Evolutionary conservation across 768 basidiomycete species (phyloP), one percentile per base, ranked within the genome.

Genomic region (Rhodotorula diobovata): DNA sequence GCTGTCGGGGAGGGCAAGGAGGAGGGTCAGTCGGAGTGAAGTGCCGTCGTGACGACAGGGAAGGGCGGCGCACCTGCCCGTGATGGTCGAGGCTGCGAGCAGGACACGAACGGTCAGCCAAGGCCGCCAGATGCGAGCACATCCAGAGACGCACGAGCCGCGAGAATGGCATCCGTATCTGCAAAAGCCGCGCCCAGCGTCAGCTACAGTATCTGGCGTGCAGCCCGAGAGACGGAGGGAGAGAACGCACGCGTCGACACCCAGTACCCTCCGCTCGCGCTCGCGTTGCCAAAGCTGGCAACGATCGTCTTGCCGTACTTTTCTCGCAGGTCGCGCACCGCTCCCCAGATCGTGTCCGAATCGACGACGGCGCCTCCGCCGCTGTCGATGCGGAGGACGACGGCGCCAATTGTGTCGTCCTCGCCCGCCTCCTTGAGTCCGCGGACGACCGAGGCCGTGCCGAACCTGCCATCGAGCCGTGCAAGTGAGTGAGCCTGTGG

Each of bases 281-380:
- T 60, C 25, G 76, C 62, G 66, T 79, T 79, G 16, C 68, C 74
- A 54, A 79, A 77, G 57, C 66, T 69, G 21, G 77, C 77, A 35
- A 79, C 75, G 53, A 77, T 68, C 28, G 68, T 57, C 72, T 79
- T 79, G 34, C 74, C 74, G 39, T 77, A 68, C 43, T 68, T 67
- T 41, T 72, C 67, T 5, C 71, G 53, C 59, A 78, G 41, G 30
- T 79, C 76, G 12, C 73, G 55, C 12, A 79, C 77, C 12, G 78
- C 78, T 4, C 67, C 77, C 63, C 76, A 72, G 57, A 79, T 79
- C 28, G 69, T 76, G 46, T 78, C 78, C 23, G 55, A 61, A 35
- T 75, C 78, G 61, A 78, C 69, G 35, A 78, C 78, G 5, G 70
- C 70, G 12, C 78, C 78, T 32, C 78, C 77, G 1, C 77, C 78